Base-by-base conservation (phyloP, 106 monocot species). In the Amphibolis antarctica region DNA sequence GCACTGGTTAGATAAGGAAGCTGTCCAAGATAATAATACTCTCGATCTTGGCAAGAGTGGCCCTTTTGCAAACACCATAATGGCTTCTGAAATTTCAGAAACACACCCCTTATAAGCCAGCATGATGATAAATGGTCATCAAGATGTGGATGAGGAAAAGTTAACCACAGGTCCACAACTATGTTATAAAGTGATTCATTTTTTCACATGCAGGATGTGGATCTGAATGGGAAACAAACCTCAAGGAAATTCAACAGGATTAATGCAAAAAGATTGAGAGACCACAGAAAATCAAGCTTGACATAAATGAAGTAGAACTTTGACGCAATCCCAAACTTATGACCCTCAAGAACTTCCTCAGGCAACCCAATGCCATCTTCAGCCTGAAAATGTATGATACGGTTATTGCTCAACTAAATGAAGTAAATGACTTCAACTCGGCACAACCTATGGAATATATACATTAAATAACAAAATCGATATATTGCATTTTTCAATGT, bases 361-460 rank as follows among this genome's bases (percentile, higher is more conserved):
- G 96, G 90, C 66, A 96, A 66, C 21, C 96, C 96, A 70, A 96
- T 63, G 62, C 96, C 96, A 84, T 96, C 96, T 82, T 96, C 96
- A 51, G 96, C 96, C 96, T 96, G 84, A n/a, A 78, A 75, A 43
- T 25, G 46, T 28, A 53, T 26, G 15, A 4, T 36, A 15, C 30
- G 50, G 11, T 6, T 12, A 3, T 30, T 44, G n/a, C 28, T 20
- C 60, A 61, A 43, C 20, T 43, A 46, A 64, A 48, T 46, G 25
- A 24, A 64, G 47, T 25, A 64, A 64, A 36, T 36, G 7, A 36
- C 36, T 36, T 36, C 2, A 36, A 36, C 36, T 36, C 36, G 4
- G 4, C 36, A 36, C 2, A 36, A 36, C 36, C 7, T 36, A 36
- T 36, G 7, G 36, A 4, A 7, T 2, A 36, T 7, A 36, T 36